These are phyloP conservation scores for Silene noctiflora DNA, from an alignment of 179 eudicot species.

Conservation along the genomic window DNA sequence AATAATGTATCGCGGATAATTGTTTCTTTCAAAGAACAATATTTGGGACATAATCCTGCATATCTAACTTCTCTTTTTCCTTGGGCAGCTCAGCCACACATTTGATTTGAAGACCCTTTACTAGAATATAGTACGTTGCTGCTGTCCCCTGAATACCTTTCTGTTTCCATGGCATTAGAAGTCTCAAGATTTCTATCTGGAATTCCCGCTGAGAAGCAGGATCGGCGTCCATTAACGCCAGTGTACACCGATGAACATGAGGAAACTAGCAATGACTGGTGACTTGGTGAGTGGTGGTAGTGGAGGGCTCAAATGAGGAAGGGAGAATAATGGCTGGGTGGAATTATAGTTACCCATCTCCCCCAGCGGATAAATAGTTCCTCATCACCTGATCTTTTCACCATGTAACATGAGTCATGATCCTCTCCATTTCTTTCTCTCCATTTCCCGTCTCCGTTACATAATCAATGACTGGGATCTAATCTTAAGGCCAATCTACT, in stretches of 20 bases:
- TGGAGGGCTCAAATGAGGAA: no score
- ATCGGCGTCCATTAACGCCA: slow-evolving; percentile 49
- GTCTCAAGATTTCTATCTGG: slow-evolving; percentile 48
- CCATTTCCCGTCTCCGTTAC: no score
- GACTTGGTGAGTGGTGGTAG: no score
- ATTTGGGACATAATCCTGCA: slow-evolving; percentile 23
- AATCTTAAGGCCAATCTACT: no score
- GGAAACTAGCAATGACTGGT: background rate
- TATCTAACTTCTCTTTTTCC: slow-evolving; percentile 48
- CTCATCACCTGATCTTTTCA: no score
- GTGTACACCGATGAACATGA: slow-evolving; percentile 49
- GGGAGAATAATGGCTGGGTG: no score
- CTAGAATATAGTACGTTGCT: slow-evolving; percentile 50
- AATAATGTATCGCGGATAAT: slow-evolving; percentile 49
- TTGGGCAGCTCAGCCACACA: slow-evolving; percentile 41
- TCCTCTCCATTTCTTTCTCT: no score
- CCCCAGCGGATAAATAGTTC: no score
- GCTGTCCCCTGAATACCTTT: slow-evolving; percentile 38
- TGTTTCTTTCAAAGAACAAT: slow-evolving; percentile 35
- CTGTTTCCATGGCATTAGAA: slow-evolving; percentile 40
- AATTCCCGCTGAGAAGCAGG: slow-evolving; percentile 28
- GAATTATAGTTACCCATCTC: no score
- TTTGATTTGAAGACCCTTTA: slow-evolving; percentile 49
- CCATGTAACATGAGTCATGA: no score
- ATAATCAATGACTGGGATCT: no score